Base-by-base conservation (phyloP, 2,329 filamentous ascomycete species). In the Fusarium pseudoanthophilum region DNA sequence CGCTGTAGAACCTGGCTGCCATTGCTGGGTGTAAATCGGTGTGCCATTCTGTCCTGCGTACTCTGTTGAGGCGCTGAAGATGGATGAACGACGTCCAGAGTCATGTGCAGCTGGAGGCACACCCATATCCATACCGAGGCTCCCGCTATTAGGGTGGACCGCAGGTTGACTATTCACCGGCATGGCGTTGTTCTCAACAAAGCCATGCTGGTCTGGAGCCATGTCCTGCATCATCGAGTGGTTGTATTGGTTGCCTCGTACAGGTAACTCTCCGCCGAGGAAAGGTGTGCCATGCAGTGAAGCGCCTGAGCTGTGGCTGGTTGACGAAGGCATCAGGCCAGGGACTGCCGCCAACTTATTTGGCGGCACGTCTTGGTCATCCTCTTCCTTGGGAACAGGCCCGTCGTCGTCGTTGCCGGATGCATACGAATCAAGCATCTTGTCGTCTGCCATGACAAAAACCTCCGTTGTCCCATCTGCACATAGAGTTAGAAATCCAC, bases 401-500 rank as follows among this genome's bases (percentile, higher is more conserved):
- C 77, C 72, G 9, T 74, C 80, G 15, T 82, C 82, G 24, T 89
- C 87, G 28, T 84, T 85, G 26, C 88, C 86, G 3, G 85, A 87
- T 20, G 81, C 76, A 56, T 85, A 86, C 34, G 82, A 84, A 52
- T 88, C 85, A 7, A 83, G 82, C 11, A 85, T 78, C 70, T 87
- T 87, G 69, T 89, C 87, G 60, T 88, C 86, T 5, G 85, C 83
- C 82, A 86, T 87, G 49, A 90, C 85, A 57, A 83, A 85, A 24
- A 89, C 82, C 45, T 84, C 82, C 14, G 84, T 85, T 8, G 81
- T 82, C 51, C 78, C 85, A 76, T 89, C 88, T 89, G 9, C 45
- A 57, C 7, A 10, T 43, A 43, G 18, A 16, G 39, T 77, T 45
- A 70, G 77, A 49, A 49, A 34, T 34, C 24, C 39, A 21, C 16